Percentiles rank a stretch among this genome's conserved stretches.
These are phyloP conservation scores for Plectranthus barbatus DNA, from an alignment of 257 asterid species.

Conservation along the genomic window DNA sequence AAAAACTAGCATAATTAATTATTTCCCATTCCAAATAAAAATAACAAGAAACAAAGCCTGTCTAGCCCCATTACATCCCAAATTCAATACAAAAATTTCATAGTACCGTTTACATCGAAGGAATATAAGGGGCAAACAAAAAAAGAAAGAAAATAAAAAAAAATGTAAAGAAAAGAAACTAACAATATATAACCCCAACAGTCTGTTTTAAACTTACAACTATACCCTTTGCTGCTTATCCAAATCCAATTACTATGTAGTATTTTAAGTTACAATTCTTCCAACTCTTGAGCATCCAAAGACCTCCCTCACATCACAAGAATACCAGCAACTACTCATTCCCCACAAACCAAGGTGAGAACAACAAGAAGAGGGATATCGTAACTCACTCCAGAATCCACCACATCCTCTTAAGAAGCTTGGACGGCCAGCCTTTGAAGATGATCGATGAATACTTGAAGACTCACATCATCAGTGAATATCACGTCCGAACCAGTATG, in stretches of 20 bases:
- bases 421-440: slow-evolving; percentile 95
- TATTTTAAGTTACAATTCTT: slow-evolving; percentile 29
- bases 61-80: not conserved
- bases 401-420: slow-evolving; percentile 43
- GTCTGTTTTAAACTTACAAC: slow-evolving; percentile 26
- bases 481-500: slow-evolving; percentile 81
- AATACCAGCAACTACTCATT: too few relatives aligned
- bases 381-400: slow-evolving; percentile 7
- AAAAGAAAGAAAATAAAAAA: too few relatives aligned
- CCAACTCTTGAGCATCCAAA: slow-evolving; percentile 9
- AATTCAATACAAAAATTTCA: slow-evolving; percentile 13
- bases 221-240: slow-evolving; percentile 17
- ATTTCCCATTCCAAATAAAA: too few relatives aligned
- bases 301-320: too few relatives aligned
- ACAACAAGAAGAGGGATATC: slow-evolving; percentile 9
- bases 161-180: not conserved
- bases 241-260: too few relatives aligned
- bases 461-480: slow-evolving; percentile 92
- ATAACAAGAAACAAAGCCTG: too few relatives aligned
- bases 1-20: too few relatives aligned
- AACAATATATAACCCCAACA: slow-evolving; percentile 18
- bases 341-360: slow-evolving; percentile 1
- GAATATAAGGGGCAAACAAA: not conserved
- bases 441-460: slow-evolving; percentile 86
- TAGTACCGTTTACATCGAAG: slow-evolving; percentile 3